These are phyloP conservation scores for Apophysomyces variabilis DNA, from an alignment of 371 early-diverging fungal genomes.

Conservation along the genomic window DNA sequence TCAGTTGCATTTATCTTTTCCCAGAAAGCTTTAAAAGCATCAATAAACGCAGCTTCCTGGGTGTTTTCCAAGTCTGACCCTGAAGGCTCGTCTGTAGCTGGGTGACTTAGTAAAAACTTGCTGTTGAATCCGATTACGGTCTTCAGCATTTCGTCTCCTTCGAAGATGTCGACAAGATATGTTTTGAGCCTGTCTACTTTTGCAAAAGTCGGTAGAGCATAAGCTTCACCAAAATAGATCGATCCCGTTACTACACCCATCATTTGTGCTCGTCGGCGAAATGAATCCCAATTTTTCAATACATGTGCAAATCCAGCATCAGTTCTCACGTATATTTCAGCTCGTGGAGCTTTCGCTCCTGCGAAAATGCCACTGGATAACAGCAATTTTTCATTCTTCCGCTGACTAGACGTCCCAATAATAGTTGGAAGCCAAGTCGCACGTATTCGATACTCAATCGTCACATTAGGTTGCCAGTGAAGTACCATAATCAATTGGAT, in stretches of 20 bases:
- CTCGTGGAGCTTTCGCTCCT: constrained; percentile 48
- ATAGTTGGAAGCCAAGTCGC: constrained; percentile 47
- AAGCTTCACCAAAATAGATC: constrained; percentile 40
- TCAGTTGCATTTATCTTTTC: constrained; percentile 37
- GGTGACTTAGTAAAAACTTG: constrained; percentile 23
- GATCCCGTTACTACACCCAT: constrained; percentile 53
- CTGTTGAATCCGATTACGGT: constrained; percentile 37
- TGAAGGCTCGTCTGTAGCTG: neutral
- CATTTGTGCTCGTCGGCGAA: constrained; percentile 48
- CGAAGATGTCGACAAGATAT: constrained; percentile 70
- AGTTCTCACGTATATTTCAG: constrained; percentile 48
- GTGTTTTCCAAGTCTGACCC: constrained; percentile 14
- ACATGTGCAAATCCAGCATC: constrained; percentile 53
- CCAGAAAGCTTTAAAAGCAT: constrained; percentile 41
- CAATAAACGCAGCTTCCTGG: constrained; percentile 24
- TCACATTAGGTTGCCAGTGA: constrained; percentile 89
- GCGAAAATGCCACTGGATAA: constrained; percentile 43
- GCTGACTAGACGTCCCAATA: constrained; percentile 25
- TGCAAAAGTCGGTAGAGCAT: constrained; percentile 61
- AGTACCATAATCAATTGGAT: constrained; percentile 72
- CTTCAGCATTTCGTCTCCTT: constrained; percentile 74
- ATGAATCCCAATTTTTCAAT: constrained; percentile 52
- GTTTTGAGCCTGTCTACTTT: constrained; percentile 70
- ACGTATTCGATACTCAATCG: constrained; percentile 82
- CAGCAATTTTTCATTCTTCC: constrained; percentile 29